Evolutionary conservation across 768 basidiomycete genomes (phyloP).

Genomic region (Lentinula lateritia): DNA sequence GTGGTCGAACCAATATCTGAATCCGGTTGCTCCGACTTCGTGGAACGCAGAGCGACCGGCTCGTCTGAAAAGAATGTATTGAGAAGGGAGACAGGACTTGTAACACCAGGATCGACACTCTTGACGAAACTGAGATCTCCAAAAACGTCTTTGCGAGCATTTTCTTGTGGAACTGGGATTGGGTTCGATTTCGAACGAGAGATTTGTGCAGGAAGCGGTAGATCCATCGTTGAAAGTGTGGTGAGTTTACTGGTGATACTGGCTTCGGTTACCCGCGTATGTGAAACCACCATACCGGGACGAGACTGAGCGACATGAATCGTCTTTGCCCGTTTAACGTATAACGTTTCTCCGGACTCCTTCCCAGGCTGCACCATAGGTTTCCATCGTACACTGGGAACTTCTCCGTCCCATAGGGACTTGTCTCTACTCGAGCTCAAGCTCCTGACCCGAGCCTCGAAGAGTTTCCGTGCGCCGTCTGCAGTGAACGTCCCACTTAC

Average conservation of each 20-base stretch:
- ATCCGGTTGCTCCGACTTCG: not conserved
- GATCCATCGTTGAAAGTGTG: not conserved
- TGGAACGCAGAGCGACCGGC: not conserved
- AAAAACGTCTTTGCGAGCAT: not conserved
- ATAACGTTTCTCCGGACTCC: not conserved
- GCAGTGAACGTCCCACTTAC: slow-evolving; percentile 39
- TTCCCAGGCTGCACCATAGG: not conserved
- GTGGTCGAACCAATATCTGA: not conserved
- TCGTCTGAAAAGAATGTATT: not conserved
- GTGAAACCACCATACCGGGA: not conserved
- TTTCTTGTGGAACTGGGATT: not conserved
- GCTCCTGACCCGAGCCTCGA: slow-evolving; percentile 29
- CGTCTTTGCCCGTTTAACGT: not conserved
- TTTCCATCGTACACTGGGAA: not conserved
- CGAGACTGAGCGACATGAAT: not conserved
- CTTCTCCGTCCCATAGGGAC: not conserved
- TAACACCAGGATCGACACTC: not conserved
- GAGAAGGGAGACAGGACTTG: not conserved
- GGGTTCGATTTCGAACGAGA: not conserved
- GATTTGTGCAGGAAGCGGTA: not conserved
- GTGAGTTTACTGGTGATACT: not conserved
- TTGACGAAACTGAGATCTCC: slow-evolving; percentile 5
- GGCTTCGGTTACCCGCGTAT: not conserved
- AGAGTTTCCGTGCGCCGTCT: slow-evolving; percentile 42
- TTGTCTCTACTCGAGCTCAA: not conserved